Base-by-base conservation (phyloP, 805 yeast species). In the Metschnikowia chrysomelidarum region DNA sequence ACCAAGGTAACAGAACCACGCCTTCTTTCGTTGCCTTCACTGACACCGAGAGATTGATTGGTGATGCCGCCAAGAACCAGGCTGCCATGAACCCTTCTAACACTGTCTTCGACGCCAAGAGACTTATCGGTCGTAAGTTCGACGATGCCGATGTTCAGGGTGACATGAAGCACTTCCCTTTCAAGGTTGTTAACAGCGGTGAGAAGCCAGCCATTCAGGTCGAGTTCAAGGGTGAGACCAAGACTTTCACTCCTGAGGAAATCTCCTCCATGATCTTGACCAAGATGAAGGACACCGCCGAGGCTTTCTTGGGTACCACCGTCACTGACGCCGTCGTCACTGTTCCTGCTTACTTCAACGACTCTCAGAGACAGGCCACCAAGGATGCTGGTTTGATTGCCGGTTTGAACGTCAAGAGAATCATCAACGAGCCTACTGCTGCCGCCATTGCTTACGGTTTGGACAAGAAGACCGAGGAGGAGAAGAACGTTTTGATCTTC, bases 361-460 rank as follows among this genome's bases (percentile, higher is more conserved):
- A 86, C 69, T 91, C 95, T 44, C 95, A 86, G 71, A 81, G 94
- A 71, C 95, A 86, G 66, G 95, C 95, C 49, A 86, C 95, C 40
- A 86, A 86, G 72, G 94, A 86, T 62, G 95, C 95, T 27, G 95
- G 95, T 73, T 76, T 82, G 44, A 86, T 86, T 73, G 94, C 95
- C 32, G 95, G 95, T 54, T 73, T 86, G 60, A 85, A 82, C 61
- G 87, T 86, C 47, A 71, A 86, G 65, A 82, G 95, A 75, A 86
- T 86, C 53, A 91, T 86, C 45, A 86, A 86, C 62, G 95, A 86
- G 73, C 95, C 95, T 55, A 55, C 60, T 31, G 60, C 60, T 35
- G 60, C 60, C 32, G 60, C 60, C 41, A 55, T 56, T 39, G 60
- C 60, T 36, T 56, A 56, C 54, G 60, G 60, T 43, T 54, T 56